Evolutionary conservation across 1,139 yeast genomes (phyloP).

Genomic region (Komagataea norvegica): DNA sequence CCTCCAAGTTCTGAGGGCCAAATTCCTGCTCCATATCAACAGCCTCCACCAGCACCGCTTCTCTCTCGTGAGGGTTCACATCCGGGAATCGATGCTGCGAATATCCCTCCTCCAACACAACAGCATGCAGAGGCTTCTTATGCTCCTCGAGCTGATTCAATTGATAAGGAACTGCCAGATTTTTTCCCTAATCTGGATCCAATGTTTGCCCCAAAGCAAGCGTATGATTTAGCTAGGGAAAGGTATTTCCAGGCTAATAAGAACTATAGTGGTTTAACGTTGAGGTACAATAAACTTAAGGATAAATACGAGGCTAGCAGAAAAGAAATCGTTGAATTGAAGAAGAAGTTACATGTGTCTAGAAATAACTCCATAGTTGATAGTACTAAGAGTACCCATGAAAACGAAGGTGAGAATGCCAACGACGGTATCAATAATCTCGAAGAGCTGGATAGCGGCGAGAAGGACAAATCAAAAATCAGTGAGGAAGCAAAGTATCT

Average conservation of each 20-base stretch:
- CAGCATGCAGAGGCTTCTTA: background rate
- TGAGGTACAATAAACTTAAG: conserved; percentile 8
- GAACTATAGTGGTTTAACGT: background rate
- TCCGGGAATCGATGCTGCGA: no score
- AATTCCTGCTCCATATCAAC: background rate
- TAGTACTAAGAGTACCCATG: no score
- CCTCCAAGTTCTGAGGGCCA: background rate
- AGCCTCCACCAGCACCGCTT: background rate
- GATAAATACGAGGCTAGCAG: conserved; percentile 6
- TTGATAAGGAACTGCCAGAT: background rate
- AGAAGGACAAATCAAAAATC: conserved; percentile 7
- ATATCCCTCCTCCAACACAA: no score
- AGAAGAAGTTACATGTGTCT: conserved; percentile 7
- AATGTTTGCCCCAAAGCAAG: conserved; percentile 2
- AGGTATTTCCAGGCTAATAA: background rate
- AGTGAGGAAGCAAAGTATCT: background rate
- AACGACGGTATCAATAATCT: conserved; percentile 15
- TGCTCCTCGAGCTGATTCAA: background rate
- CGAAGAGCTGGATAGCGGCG: conserved; percentile 18
- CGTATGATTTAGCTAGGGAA: conserved; percentile 1
- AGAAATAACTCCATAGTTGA: background rate
- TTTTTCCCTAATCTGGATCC: conserved; percentile 5
- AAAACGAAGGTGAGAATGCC: background rate
- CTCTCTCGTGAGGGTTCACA: no score
- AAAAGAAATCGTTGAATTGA: conserved; percentile 12